These are phyloP conservation scores for Globisporangium takayamanum DNA, from an alignment of 352 stramenopile species.

Conservation along the genomic window DNA sequence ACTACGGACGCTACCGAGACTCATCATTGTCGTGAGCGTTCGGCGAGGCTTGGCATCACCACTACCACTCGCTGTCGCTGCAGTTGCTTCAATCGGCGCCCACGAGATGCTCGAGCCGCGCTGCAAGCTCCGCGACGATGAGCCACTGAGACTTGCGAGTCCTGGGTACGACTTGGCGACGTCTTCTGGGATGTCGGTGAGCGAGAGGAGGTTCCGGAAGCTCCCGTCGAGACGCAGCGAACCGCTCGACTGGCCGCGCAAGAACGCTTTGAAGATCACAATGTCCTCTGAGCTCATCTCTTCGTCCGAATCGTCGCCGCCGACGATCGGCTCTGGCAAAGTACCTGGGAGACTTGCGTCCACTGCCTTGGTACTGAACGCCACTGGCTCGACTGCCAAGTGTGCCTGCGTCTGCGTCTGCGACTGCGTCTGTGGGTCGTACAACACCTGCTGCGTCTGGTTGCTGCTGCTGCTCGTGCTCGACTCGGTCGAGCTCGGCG, in stretches of 20 bases:
- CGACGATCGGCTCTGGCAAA: constrained; percentile 38
- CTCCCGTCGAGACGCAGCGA: constrained; percentile 27
- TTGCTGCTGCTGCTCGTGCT: constrained; percentile 2
- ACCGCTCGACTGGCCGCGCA: constrained; percentile 42
- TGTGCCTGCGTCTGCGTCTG: background rate
- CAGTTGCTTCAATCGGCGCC: constrained; percentile 16
- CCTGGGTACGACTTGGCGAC: constrained; percentile 9
- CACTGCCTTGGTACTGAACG: too few relatives aligned
- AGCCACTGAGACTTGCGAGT: constrained; percentile 5
- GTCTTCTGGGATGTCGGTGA: constrained; percentile 17
- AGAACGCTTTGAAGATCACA: constrained; percentile 54
- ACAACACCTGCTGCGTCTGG: background rate
- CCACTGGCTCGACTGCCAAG: too few relatives aligned
- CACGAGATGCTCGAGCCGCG: constrained; percentile 13
- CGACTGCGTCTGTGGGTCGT: background rate
- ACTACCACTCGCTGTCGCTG: background rate
- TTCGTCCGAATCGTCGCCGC: constrained; percentile 32
- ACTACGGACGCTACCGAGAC: constrained; percentile 44
- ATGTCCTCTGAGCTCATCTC: constrained; percentile 52
- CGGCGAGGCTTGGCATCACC: constrained; percentile 10
- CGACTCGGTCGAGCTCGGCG: constrained; percentile 10
- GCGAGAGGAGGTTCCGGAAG: constrained; percentile 25
- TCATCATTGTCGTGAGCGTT: constrained; percentile 43
- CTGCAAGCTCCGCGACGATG: constrained; percentile 10
- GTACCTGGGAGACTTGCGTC: background rate